Evolutionary conservation across 495 filamentous ascomycete genomes (phyloP), one percentile per base, ranked within the genome.

Genomic region (Ascodesmis nigricans): DNA sequence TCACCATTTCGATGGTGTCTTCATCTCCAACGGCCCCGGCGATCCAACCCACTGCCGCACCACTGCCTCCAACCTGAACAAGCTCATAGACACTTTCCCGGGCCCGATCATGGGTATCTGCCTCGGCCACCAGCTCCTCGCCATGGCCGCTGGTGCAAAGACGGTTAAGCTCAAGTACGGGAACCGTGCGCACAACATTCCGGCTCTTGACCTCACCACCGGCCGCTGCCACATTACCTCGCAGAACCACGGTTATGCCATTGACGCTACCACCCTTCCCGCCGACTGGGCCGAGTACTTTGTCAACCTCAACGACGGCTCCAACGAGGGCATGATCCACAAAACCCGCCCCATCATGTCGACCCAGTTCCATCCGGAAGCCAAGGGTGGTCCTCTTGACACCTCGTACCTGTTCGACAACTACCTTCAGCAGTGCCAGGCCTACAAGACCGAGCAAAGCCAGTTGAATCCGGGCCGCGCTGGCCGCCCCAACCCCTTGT

Each of bases 221-320:
- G 90, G 90, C 16, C 75, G 80, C 55, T 95, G 84, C 71, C 87
- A 95, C 62, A 95, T 95, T 59, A 95, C 87, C 29, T 76, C 68
- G 49, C 87, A 97, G 63, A 97, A 99, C 60, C 87, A 99, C 58
- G 87, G 87, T 29, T 99, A 99, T 49, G 87, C 87, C 11, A 82
- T 99, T 29, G 87, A 95, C 50, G 69, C 80, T 6, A 62, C 62
- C 35, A 92, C 80, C 6, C 64, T 99, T 14, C 59, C 55, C 20
- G 17, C 29, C 7, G 78, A 95, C 32, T 99, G 78, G 71, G 87
- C 84, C 64, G 84, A 91, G 51, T 92, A 91, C 62, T 95, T 95
- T 51, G 69, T 87, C 49, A 97, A 97, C 64, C 64, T 93, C 38
- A 93, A 93, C 59, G 87, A 97, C 49, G 74, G 74, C 21, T 76